phyloP scores from a whole-genome alignment of 2,329 filamentous ascomycete genomes.

The Pseudogymnoascus sp. region DNA sequence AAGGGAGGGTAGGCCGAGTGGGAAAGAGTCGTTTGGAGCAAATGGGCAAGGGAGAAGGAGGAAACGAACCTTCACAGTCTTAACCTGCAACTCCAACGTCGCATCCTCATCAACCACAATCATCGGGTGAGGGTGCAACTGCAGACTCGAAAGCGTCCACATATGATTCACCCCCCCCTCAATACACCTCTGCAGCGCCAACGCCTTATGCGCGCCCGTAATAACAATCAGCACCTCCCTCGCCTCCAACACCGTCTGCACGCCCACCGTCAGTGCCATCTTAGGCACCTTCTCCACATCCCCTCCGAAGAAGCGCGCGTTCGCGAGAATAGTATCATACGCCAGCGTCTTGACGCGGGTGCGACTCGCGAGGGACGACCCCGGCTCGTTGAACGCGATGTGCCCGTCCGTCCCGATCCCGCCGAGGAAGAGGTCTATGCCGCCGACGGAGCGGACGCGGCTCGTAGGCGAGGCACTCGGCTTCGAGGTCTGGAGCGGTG shows the following conservation, averaged over 20 bases:
- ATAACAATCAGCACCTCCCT: constrained; percentile 72
- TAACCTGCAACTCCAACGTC: constrained; percentile 65
- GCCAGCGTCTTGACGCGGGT: constrained; percentile 82
- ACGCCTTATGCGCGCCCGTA: constrained; percentile 71
- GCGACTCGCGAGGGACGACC: constrained; percentile 67
- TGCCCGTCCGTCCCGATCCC: constrained; percentile 83
- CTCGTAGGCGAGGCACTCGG: constrained; percentile 72
- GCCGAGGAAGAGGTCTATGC: constrained; percentile 63
- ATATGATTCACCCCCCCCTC: constrained; percentile 82
- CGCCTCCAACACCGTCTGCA: constrained; percentile 75
- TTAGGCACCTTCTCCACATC: constrained; percentile 68
- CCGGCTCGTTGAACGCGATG: constrained; percentile 87
- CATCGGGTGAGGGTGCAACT: constrained; percentile 74
- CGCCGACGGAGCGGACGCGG: constrained; percentile 63
- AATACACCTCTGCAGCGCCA: constrained; percentile 72
- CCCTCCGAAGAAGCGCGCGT: constrained; percentile 76
- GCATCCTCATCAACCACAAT: constrained; percentile 79
- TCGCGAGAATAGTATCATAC: constrained; percentile 80
- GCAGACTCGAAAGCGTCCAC: constrained; percentile 79
- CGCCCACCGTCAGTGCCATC: constrained; percentile 78
- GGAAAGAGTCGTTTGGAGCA: too few species aligned
- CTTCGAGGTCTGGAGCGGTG: constrained; percentile 67
- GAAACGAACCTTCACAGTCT: constrained; percentile 55
- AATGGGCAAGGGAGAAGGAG: neutral
- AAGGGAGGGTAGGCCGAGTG: neutral